Evolutionary conservation across 2,329 filamentous ascomycete genomes (phyloP).

Genomic region (Aureobasidium subglaciale): DNA sequence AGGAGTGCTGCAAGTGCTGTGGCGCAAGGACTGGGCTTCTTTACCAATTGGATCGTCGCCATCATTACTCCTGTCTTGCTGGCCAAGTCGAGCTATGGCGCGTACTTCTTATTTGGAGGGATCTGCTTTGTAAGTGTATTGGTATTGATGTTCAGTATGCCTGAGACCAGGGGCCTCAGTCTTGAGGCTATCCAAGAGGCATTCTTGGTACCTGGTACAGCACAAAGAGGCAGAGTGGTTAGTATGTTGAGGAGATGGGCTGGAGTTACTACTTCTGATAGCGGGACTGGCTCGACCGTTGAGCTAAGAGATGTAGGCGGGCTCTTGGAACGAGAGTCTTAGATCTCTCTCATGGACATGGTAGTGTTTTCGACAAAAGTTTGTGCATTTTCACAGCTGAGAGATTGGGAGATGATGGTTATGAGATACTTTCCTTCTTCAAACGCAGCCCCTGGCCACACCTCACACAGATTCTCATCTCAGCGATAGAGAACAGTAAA

Average conservation of each 20-base stretch:
- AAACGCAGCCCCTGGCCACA: too few relatives aligned
- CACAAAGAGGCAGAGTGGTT: background rate
- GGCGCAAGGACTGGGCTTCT: conserved; percentile 47
- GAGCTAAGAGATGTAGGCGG: background rate
- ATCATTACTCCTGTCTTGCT: conserved; percentile 45
- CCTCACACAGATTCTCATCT: too few relatives aligned
- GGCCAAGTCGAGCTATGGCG: conserved; percentile 30
- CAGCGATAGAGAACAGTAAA: too few relatives aligned
- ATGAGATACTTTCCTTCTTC: too few relatives aligned
- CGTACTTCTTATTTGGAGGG: conserved; percentile 30
- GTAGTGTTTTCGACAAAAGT: too few relatives aligned
- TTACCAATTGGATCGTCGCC: conserved; percentile 30
- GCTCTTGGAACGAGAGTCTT: too few relatives aligned
- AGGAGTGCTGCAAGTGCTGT: conserved; percentile 48
- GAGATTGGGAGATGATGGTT: too few relatives aligned
- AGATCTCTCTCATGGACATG: too few relatives aligned
- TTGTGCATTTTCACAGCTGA: too few relatives aligned
- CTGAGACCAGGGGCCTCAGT: conserved; percentile 15
- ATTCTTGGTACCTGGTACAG: background rate
- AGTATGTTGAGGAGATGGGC: conserved; percentile 4
- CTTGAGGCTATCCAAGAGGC: conserved; percentile 16
- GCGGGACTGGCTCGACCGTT: background rate
- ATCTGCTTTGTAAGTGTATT: conserved; percentile 16
- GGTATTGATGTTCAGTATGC: conserved; percentile 15
- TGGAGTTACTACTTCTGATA: background rate